Base-by-base conservation (phyloP, 2,329 filamentous ascomycete species). In the Neopestalotiopsis clavispora region DNA sequence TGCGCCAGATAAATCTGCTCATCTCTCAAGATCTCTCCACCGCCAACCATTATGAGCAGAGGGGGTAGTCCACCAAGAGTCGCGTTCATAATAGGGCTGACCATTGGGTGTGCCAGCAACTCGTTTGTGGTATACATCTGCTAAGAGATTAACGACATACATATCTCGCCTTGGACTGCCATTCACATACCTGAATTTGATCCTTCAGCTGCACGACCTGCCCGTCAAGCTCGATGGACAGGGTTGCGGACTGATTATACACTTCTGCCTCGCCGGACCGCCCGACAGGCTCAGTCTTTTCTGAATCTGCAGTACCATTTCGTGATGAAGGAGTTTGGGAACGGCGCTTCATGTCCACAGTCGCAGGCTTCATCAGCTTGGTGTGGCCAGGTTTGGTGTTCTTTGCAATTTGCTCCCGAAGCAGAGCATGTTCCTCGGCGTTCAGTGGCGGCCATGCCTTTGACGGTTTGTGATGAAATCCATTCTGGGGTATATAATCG, bases 1-100 rank as follows among this genome's bases (percentile, higher is more conserved):
- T 99, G 96, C 0, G 95, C 96, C 14, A 98, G 77, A 72, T 97
- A 98, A 66, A 98, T 93, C 77, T 98, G 96, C 80, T 99, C 96
- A 75, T 99, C 96, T 13, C 94, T 90, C 20, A 99, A 85, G 64
- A 97, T 87, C 78, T 99, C 96, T 1, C 93, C 95, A 4, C 95
- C 95, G 4, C 95, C 96, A 1, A 92, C 91, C 77, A 97, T 89
- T 58, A 99, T 92, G 5, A 97, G 85, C 34, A 98, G 82, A 0
- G 96, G 96, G 0, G 95, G 95, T 3, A 99, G 85, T 0, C 96
- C 96, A 57, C 96, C 96, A 0, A 99, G 86, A 0, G 94, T 95
- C 1, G 95, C 91, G 74, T 98, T 94, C 76, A 98, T 86, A 3
- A 94, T 87, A 1, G 96, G 94, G 65, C 95, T 98, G 4, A 98